phyloP scores from a whole-genome alignment of 192 early-diverging fungal genomes.

The Mortierella claussenii region DNA sequence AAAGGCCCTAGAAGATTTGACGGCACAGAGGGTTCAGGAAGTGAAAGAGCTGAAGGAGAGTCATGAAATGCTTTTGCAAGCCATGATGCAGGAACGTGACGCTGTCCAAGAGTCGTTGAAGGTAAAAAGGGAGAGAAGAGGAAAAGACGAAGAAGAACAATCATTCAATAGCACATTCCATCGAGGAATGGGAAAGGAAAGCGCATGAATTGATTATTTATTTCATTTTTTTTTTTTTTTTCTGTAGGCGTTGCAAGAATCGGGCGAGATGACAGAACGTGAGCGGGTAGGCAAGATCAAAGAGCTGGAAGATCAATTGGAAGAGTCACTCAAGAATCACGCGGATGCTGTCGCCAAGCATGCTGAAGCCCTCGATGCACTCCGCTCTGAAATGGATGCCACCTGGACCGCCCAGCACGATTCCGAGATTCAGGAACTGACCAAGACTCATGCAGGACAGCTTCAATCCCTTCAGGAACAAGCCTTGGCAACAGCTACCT shows the following conservation, averaged over 20 bases:
- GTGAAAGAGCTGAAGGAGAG: constrained; percentile 29
- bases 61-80: constrained; percentile 13
- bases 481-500: neutral
- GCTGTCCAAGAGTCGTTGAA: constrained; percentile 12
- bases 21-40: constrained; percentile 14
- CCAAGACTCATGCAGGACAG: constrained; percentile 11
- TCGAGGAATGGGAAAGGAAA: no score
- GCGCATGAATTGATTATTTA: neutral
- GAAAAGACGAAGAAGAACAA: neutral
- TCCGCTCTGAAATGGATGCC: constrained; percentile 28
- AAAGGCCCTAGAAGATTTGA: constrained; percentile 22
- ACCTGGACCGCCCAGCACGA: constrained; percentile 32
- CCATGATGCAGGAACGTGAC: constrained; percentile 29
- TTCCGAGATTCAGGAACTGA: constrained; percentile 14
- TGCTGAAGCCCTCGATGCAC: constrained; percentile 11
- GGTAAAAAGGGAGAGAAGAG: constrained; percentile 7
- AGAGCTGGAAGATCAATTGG: constrained; percentile 22
- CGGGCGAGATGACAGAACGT: constrained; percentile 22
- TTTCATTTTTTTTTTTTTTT: neutral
- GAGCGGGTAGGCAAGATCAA: constrained; percentile 19
- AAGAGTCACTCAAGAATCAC: constrained; percentile 1
- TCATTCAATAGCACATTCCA: no score
- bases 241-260: constrained; percentile 22
- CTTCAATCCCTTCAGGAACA: constrained; percentile 8
- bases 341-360: constrained; percentile 10